Conservation (phyloP, 2,329 filamentous ascomycete genomes). For the Mycogone perniciosa region DNA sequence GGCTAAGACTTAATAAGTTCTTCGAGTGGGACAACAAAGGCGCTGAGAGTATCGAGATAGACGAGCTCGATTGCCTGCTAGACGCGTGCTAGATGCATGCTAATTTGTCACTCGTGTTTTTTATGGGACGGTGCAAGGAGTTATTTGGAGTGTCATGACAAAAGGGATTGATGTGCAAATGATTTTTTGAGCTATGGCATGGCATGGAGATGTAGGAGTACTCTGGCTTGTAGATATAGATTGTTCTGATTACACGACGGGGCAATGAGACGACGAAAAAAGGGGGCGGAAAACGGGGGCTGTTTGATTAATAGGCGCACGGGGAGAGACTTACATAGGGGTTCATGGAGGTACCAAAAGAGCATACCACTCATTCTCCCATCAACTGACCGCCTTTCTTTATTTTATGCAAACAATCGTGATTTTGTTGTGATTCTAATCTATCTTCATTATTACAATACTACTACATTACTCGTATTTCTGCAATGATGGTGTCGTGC, state of each 20-base stretch:
- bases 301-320: constrained; percentile 2
- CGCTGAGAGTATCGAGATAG: constrained; percentile 84
- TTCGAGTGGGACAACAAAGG: constrained; percentile 56
- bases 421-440: not conserved
- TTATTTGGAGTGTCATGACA: constrained; percentile 4
- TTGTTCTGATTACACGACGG: constrained; percentile 15
- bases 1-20: constrained; percentile 36
- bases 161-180: constrained; percentile 6
- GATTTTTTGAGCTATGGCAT: constrained; percentile 17
- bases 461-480: not conserved
- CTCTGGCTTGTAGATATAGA: constrained; percentile 25
- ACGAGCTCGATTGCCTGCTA: constrained; percentile 85
- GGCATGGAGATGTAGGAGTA: constrained; percentile 23
- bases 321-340: not conserved
- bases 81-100: constrained; percentile 55
- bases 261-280: constrained; percentile 16
- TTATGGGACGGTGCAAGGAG: constrained; percentile 10
- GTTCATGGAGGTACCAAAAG: constrained; percentile 8
- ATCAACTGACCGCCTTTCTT: not conserved
- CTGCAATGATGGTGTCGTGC: constrained; percentile 4
- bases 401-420: constrained; percentile 1
- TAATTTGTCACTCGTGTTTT: constrained; percentile 2
- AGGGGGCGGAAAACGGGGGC: constrained; percentile 1
- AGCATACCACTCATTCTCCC: constrained; percentile 14
- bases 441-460: not conserved